phyloP scores from a whole-genome alignment of 177 flowering plant genomes.

The Vitis hybrid region DNA sequence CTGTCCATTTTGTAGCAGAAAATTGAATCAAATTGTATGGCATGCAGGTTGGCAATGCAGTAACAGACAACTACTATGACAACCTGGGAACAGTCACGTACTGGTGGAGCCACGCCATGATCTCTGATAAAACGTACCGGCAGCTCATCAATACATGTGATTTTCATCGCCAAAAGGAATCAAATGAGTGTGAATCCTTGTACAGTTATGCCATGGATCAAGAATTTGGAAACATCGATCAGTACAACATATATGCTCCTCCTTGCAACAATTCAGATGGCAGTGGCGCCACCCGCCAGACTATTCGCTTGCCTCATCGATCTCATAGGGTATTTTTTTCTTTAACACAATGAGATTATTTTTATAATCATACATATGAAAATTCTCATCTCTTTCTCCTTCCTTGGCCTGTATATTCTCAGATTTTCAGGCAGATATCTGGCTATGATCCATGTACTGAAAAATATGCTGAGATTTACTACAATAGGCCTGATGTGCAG shows the following conservation, averaged over 20 bases:
- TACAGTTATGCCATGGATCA: conserved; percentile 81
- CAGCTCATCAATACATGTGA: conserved; percentile 67
- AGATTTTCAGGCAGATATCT: conserved; percentile 42
- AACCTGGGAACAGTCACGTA: conserved; percentile 82
- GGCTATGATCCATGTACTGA: conserved; percentile 98
- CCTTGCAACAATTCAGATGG: conserved; percentile 79
- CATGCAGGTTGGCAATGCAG: conserved; percentile 85
- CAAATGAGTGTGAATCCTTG: conserved; percentile 67
- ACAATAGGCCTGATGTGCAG: conserved; percentile 85
- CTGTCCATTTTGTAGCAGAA: too few species aligned
- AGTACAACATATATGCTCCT: conserved; percentile 86
- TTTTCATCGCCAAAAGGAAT: conserved; percentile 57
- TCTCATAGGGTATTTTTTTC: conserved; percentile 39
- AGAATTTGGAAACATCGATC: conserved; percentile 91
- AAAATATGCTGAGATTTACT: conserved; percentile 78
- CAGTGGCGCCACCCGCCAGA: conserved; percentile 28
- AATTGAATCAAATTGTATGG: background rate
- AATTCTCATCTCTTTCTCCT: background rate
- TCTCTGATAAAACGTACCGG: conserved; percentile 71
- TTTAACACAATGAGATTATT: background rate
- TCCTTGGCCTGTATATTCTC: conserved; percentile 6
- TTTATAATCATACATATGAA: too few species aligned
- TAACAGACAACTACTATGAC: conserved; percentile 86
- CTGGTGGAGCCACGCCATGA: conserved; percentile 98
- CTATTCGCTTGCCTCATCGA: conserved; percentile 54